Conservation (phyloP, 2,329 filamentous ascomycete genomes). For the Acrocalymma vagum region DNA sequence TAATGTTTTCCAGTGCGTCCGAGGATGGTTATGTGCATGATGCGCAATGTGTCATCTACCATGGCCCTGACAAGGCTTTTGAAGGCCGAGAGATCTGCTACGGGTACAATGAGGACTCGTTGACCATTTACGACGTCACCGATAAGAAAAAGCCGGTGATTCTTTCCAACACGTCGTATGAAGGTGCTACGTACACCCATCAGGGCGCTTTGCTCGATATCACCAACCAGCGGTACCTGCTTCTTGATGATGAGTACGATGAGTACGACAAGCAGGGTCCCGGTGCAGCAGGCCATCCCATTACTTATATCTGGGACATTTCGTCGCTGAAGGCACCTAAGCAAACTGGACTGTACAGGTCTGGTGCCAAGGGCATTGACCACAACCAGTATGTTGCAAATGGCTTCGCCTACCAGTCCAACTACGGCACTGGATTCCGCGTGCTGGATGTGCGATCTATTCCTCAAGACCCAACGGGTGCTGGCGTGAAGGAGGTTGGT, state of each 20-base stretch:
- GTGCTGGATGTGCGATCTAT: conserved; percentile 54
- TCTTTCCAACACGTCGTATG: conserved; percentile 63
- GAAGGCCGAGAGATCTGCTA: conserved; percentile 64
- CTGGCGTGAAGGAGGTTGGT: conserved; percentile 51
- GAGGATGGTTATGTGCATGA: conserved; percentile 69
- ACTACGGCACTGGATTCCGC: conserved; percentile 54
- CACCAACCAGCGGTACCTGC: conserved; percentile 43
- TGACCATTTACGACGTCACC: conserved; percentile 63
- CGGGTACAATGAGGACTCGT: conserved; percentile 63
- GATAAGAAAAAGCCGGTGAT: conserved; percentile 57
- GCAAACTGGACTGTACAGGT: conserved; percentile 54
- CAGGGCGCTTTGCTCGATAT: conserved; percentile 62
- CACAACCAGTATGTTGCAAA: conserved; percentile 59
- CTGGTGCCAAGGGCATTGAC: conserved; percentile 50
- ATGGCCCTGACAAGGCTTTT: conserved; percentile 60
- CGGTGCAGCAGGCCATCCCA: conserved; percentile 41
- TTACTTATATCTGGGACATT: conserved; percentile 52
- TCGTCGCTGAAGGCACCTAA: conserved; percentile 41
- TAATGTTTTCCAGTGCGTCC: conserved; percentile 47
- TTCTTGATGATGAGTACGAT: conserved; percentile 51
- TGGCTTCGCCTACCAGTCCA: conserved; percentile 53
- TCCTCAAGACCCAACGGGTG: conserved; percentile 49
- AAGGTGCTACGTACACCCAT: conserved; percentile 67
- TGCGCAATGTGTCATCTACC: conserved; percentile 66
- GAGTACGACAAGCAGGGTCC: conserved; percentile 48